phyloP scores from a whole-genome alignment of 2,329 filamentous ascomycete species.

The Fusarium sp. region DNA sequence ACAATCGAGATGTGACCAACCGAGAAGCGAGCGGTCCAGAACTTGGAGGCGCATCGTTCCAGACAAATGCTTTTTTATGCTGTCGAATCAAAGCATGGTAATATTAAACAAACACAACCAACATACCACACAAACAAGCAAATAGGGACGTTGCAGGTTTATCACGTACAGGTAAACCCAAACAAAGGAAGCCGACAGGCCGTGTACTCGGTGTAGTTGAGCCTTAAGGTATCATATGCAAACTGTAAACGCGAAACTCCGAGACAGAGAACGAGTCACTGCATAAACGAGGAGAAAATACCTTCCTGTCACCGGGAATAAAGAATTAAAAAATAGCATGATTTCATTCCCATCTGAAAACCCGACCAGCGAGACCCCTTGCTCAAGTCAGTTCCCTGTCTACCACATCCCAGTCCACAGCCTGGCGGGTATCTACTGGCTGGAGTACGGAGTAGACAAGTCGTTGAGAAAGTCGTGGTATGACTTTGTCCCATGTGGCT shows the following conservation, averaged over 20 bases:
- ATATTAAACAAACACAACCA: slow-evolving; percentile 5
- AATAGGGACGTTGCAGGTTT: slow-evolving; percentile 1
- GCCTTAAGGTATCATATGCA: background rate
- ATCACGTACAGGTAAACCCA: background rate
- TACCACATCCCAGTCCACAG: slow-evolving; percentile 43
- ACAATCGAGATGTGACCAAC: slow-evolving; percentile 38
- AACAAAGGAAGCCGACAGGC: slow-evolving; percentile 8
- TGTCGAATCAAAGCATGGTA: slow-evolving; percentile 2
- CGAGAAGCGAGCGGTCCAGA: slow-evolving; percentile 22
- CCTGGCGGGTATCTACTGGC: slow-evolving; percentile 37
- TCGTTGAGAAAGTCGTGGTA: too few species aligned
- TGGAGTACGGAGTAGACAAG: slow-evolving; percentile 10
- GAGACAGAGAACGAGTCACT: slow-evolving; percentile 6
- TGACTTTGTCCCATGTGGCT: too few species aligned
- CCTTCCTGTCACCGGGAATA: slow-evolving; percentile 4
- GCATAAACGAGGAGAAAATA: background rate
- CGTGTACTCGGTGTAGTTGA: background rate
- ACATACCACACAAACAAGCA: background rate
- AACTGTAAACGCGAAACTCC: slow-evolving; percentile 25
- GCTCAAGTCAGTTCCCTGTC: slow-evolving; percentile 41
- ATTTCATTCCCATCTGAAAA: background rate
- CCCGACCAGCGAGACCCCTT: slow-evolving; percentile 29
- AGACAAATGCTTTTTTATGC: slow-evolving; percentile 1
- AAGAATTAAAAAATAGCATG: slow-evolving; percentile 10
- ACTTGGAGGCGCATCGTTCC: slow-evolving; percentile 16